phyloP scores from a whole-genome alignment of 2,329 filamentous ascomycete species.

The Chaetomium sp. region DNA sequence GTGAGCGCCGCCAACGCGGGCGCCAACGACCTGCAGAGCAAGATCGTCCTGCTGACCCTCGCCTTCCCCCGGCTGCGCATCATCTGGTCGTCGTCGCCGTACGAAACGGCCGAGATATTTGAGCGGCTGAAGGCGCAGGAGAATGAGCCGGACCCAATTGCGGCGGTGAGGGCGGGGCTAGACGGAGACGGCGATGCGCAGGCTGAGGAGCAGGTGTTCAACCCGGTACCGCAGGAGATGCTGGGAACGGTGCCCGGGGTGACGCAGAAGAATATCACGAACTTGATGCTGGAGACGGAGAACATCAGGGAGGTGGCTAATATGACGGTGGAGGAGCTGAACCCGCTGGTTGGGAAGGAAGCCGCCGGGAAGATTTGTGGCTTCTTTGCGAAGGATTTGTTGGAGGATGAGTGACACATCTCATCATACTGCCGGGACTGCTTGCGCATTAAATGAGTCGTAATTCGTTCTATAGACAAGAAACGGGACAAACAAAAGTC shows the following conservation, averaged over 20 bases:
- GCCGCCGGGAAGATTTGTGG: conserved; percentile 72
- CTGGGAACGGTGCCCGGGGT: conserved; percentile 81
- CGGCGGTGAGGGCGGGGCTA: conserved; percentile 80
- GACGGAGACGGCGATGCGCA: conserved; percentile 26
- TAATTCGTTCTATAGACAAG: not conserved
- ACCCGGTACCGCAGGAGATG: conserved; percentile 88
- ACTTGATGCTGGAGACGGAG: conserved; percentile 70
- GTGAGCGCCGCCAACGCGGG: conserved; percentile 58
- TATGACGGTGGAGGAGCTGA: conserved; percentile 73
- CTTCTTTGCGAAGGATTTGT: conserved; percentile 74
- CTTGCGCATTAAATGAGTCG: not conserved
- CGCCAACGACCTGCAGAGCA: conserved; percentile 79
- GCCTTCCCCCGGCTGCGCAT: conserved; percentile 88
- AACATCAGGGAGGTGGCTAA: conserved; percentile 84
- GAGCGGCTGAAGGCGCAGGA: conserved; percentile 88
- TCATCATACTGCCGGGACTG: not conserved
- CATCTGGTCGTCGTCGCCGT: conserved; percentile 91
- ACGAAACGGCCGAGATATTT: conserved; percentile 97
- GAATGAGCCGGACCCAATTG: conserved; percentile 85
- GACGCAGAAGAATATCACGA: conserved; percentile 74
- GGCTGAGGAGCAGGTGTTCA: conserved; percentile 72
- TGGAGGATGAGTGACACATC: conserved; percentile 50
- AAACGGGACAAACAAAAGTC: not conserved
- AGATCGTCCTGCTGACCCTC: conserved; percentile 87
- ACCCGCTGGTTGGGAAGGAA: conserved; percentile 74